These are phyloP conservation scores for Aspergillus saccharolyticus DNA, from an alignment of 495 filamentous ascomycete genomes.

Conservation along the genomic window DNA sequence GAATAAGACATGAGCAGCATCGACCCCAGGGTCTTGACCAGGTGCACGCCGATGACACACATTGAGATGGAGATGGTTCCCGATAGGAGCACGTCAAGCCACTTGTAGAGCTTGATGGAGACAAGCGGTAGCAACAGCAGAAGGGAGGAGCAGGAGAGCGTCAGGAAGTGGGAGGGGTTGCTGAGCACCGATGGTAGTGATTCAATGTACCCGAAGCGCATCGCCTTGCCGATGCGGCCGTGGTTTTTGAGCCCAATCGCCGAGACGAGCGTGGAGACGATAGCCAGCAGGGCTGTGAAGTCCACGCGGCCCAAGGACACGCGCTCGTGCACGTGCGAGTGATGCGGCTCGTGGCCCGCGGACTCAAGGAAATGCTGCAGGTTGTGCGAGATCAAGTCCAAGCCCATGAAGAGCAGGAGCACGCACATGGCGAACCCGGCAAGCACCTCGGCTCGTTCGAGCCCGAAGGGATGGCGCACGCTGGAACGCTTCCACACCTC, in stretches of 20 bases:
- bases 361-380: constrained; percentile 78
- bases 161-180: constrained; percentile 92
- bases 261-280: constrained; percentile 79
- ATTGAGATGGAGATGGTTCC: constrained; percentile 74
- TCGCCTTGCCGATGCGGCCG: constrained; percentile 79
- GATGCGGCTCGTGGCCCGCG: constrained; percentile 62
- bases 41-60: constrained; percentile 75
- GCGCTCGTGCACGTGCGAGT: constrained; percentile 60
- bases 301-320: constrained; percentile 73
- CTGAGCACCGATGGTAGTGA: constrained; percentile 74
- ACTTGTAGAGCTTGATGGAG: constrained; percentile 64
- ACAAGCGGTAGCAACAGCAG: constrained; percentile 82
- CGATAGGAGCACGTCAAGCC: constrained; percentile 79
- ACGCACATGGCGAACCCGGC: constrained; percentile 97
- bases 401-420: constrained; percentile 89
- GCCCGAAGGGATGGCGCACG: constrained; percentile 88
- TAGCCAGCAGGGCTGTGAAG: constrained; percentile 76
- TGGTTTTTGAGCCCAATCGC: constrained; percentile 89
- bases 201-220: constrained; percentile 77
- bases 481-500: constrained; percentile 94
- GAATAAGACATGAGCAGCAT: constrained; percentile 95
- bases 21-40: constrained; percentile 77
- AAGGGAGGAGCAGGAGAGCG: constrained; percentile 73
- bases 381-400: constrained; percentile 91
- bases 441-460: constrained; percentile 87